Evolutionary conservation across 139 green algal species (phyloP).

Genomic region (Pleodorina starrii): DNA sequence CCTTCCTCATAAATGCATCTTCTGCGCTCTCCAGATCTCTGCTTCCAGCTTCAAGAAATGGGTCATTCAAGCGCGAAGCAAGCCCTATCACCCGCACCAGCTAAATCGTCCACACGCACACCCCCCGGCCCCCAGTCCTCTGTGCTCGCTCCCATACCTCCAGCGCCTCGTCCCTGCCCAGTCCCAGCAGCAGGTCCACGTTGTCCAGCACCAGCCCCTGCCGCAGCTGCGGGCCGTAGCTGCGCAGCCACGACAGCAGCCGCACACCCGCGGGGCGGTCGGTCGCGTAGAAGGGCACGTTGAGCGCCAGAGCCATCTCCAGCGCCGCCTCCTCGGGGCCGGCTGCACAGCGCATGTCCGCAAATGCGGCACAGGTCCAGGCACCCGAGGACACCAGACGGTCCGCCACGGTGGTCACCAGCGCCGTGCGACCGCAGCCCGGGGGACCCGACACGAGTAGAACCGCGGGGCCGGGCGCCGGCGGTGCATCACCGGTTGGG

Average conservation of each 20-base stretch:
- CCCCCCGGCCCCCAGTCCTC: too few species aligned
- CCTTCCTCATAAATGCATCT: too few species aligned
- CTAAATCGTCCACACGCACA: too few species aligned
- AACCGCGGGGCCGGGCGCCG: not conserved
- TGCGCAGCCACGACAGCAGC: conserved; percentile 44
- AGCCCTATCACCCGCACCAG: too few species aligned
- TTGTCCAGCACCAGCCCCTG: conserved; percentile 44
- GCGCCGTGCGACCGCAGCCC: conserved; percentile 32
- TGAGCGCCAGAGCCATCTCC: conserved; percentile 23
- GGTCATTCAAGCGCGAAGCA: too few species aligned
- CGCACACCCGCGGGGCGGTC: conserved; percentile 13
- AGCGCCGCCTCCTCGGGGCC: conserved; percentile 30
- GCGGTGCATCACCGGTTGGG: too few species aligned
- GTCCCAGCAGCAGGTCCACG: conserved; percentile 32
- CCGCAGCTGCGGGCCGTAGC: conserved; percentile 21
- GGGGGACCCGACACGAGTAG: conserved; percentile 5
- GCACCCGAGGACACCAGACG: not conserved
- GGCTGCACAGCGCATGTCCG: not conserved
- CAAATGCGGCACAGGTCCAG: not conserved
- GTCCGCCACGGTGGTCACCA: conserved; percentile 9
- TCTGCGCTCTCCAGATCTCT: too few species aligned
- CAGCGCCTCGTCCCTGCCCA: conserved; percentile 20
- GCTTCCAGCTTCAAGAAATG: too few species aligned
- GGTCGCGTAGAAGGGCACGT: conserved; percentile 45
- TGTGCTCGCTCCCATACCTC: too few species aligned